Evolutionary conservation across 768 basidiomycete genomes (phyloP), one percentile per base, ranked within the genome.

Genomic region (Podaxis carcinomalis): DNA sequence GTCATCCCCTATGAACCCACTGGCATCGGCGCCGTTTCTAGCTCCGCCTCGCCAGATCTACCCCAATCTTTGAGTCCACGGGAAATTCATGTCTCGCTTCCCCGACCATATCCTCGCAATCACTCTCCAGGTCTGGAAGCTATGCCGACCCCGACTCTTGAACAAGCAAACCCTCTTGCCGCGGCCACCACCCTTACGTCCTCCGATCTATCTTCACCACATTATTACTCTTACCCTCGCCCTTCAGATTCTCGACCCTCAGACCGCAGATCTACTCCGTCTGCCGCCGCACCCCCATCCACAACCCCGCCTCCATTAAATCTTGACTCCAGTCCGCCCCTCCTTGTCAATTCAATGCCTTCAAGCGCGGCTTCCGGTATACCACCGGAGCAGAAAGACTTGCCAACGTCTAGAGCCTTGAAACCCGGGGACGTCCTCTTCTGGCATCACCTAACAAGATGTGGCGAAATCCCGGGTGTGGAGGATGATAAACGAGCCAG

Each of bases 391-490:
- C 74, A 75, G 60, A 74, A 75, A 62, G 80, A 82, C 57, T 67
- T 69, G 5, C 73, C 77, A 40, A 61, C 62, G 59, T 71, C 72
- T 39, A 75, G 73, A 59, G 76, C 71, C 51, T 80, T 87, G 35
- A 77, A 74, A 66, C 75, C 78, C 9, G 89, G 89, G 21, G 88
- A 90, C 63, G 68, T 84, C 9, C 74, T 92, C 16, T 89, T 80
- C 68, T 92, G 90, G 90, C 89, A 92, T 69, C 86, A 91, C 65
- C 84, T 92, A 61, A 71, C 79, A 51, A 83, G 83, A 64, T 81
- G 78, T 62, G 90, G 90, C 11, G 90, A 92, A 71, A 88, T 90
- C 61, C 84, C 88, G 42, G 86, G 82, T 27, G 86, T 88, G 9
- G 71, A 70, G 54, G 85, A 91, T 62, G 85, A 90, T 70, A 68